These are phyloP conservation scores for Blastocystis sp. DNA, from an alignment of 352 stramenopile species.

Conservation along the genomic window DNA sequence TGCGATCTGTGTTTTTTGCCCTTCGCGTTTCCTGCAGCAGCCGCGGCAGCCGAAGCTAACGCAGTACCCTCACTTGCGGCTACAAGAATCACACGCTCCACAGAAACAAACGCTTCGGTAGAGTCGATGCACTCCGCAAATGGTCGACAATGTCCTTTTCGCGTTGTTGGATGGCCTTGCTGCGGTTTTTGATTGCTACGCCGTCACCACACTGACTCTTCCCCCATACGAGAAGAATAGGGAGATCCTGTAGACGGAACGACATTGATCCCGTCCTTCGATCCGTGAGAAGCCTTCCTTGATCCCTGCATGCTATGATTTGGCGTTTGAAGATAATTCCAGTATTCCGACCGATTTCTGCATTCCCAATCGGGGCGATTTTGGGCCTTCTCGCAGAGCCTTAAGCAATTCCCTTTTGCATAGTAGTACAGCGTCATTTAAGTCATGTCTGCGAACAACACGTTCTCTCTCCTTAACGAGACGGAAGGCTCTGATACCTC, in stretches of 20 bases:
- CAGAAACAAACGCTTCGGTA: not conserved
- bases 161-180: not conserved
- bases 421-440: not conserved
- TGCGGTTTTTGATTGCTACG: not conserved
- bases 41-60: too few species aligned
- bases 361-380: not conserved
- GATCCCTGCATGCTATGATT: not conserved
- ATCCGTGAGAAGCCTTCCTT: not conserved
- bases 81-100: not conserved
- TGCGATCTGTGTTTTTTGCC: not conserved
- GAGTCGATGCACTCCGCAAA: not conserved
- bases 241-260: not conserved
- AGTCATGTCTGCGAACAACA: conserved; percentile 54
- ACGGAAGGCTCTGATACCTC: conserved; percentile 66
- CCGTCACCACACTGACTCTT: not conserved
- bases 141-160: not conserved
- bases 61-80: not conserved
- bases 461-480: conserved; percentile 51
- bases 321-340: too few species aligned
- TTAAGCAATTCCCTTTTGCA: too few species aligned
- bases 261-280: not conserved
- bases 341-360: not conserved
- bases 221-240: not conserved
- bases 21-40: not conserved
- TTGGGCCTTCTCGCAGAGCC: not conserved